These are phyloP conservation scores for Asparagopsis taxiformis DNA, from an alignment of 31 red algal species.

Conservation along the genomic window DNA sequence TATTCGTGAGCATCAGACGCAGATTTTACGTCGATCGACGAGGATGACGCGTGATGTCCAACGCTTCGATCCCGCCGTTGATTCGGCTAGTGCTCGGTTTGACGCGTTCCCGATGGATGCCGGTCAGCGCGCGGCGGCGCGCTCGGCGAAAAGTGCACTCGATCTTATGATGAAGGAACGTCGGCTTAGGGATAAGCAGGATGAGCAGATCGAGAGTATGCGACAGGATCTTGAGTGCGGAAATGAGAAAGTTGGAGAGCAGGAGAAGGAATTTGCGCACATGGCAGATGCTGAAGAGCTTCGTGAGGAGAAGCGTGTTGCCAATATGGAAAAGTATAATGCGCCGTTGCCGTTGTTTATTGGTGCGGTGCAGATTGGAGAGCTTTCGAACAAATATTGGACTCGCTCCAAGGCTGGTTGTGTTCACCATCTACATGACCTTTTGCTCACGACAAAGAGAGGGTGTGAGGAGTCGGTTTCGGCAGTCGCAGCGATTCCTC, in stretches of 20 bases:
- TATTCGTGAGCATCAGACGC: background rate
- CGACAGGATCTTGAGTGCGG: background rate
- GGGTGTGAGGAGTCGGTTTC: background rate
- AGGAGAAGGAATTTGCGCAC: slow-evolving; percentile 2
- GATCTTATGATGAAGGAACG: slow-evolving; percentile 1
- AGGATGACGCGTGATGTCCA: background rate
- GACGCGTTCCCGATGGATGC: background rate
- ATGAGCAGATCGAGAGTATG: slow-evolving; percentile 10
- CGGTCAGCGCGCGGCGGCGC: background rate
- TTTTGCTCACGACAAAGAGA: background rate
- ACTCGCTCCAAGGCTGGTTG: background rate
- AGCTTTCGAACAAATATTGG: background rate
- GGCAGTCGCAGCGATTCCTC: background rate
- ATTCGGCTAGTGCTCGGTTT: background rate
- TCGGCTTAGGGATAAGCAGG: background rate
- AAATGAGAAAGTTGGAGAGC: background rate
- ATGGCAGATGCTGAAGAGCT: slow-evolving; percentile 4
- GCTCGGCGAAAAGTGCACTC: background rate
- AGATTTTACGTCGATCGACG: background rate
- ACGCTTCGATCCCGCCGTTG: background rate
- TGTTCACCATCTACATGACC: slow-evolving; percentile 1
- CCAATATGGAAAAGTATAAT: background rate
- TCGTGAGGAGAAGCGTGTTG: background rate
- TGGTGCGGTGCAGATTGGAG: background rate
- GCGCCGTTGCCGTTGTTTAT: background rate